Percentiles rank a stretch among this genome's conserved stretches.
These are phyloP conservation scores for Alternaria angustiovoidea DNA, from an alignment of 2,329 filamentous ascomycete genomes.

Conservation along the genomic window DNA sequence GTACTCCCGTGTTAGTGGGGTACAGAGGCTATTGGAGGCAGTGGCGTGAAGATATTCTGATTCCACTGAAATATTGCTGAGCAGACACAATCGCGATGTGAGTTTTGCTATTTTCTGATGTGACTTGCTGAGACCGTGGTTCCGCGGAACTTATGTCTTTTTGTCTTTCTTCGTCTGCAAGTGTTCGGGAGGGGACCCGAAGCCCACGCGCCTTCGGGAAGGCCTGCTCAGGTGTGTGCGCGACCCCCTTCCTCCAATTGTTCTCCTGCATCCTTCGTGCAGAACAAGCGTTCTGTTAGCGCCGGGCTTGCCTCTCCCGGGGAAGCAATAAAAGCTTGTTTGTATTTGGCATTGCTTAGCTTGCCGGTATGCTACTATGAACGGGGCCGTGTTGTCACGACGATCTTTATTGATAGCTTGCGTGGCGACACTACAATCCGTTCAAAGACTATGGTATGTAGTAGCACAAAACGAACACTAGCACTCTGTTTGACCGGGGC, in stretches of 20 bases:
- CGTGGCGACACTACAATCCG: background rate
- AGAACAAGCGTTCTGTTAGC: background rate
- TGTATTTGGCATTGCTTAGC: background rate
- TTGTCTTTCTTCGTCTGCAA: background rate
- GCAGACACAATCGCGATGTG: background rate
- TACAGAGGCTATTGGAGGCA: background rate
- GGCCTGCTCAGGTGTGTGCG: background rate
- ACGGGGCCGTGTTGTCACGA: background rate
- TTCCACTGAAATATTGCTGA: background rate
- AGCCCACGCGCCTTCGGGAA: background rate
- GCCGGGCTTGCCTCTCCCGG: background rate
- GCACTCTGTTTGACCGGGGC: background rate
- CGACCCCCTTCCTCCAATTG: background rate
- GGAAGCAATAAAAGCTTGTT: background rate
- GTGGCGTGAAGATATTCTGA: background rate
- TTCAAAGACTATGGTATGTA: background rate
- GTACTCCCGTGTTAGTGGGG: slow-evolving; percentile 3
- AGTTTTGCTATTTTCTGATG: background rate
- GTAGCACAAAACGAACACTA: background rate
- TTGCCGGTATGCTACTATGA: background rate
- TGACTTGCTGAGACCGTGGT: background rate
- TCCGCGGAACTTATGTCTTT: background rate
- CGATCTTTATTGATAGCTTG: background rate
- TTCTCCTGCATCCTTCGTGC: background rate
- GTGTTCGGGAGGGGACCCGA: background rate